phyloP scores from a whole-genome alignment of 139 green algal species.

The Zygnema circumcarinatum region DNA sequence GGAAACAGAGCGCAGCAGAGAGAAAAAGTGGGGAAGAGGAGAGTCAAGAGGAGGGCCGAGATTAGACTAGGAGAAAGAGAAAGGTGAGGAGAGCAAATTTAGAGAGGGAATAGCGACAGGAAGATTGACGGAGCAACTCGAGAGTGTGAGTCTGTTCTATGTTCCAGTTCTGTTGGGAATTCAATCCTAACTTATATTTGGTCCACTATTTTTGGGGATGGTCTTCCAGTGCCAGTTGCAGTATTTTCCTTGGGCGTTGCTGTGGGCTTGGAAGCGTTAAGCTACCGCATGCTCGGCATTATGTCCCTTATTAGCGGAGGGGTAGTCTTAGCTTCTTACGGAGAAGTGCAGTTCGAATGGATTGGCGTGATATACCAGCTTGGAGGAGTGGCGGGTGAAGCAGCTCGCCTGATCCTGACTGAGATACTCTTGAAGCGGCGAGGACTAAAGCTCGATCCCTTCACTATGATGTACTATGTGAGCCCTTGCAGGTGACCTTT shows the following conservation, averaged over 20 bases:
- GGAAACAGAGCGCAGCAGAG: too few species aligned
- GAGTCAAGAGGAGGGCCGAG: too few species aligned
- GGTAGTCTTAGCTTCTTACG: slow-evolving; percentile 66
- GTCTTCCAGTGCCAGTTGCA: slow-evolving; percentile 65
- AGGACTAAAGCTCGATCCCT: slow-evolving; percentile 71
- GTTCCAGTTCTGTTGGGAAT: too few species aligned
- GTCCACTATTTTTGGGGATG: too few species aligned
- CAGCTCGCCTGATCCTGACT: slow-evolving; percentile 65
- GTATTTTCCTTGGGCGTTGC: slow-evolving; percentile 66
- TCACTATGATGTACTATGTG: slow-evolving; percentile 75
- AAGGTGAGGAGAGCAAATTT: too few species aligned
- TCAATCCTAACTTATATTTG: too few species aligned
- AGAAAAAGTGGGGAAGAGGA: too few species aligned
- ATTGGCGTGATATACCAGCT: slow-evolving; percentile 72
- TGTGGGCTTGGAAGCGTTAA: slow-evolving; percentile 64
- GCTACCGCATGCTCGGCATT: slow-evolving; percentile 56
- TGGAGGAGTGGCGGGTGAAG: slow-evolving; percentile 57
- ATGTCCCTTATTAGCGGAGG: slow-evolving; percentile 69
- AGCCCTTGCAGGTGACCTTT: slow-evolving; percentile 65
- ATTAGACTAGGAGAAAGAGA: too few species aligned
- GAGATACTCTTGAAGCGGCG: slow-evolving; percentile 66
- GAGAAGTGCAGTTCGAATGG: slow-evolving; percentile 65
- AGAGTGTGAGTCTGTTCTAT: too few species aligned
- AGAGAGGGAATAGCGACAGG: too few species aligned
- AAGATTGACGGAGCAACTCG: too few species aligned